phyloP scores from a whole-genome alignment of 2,329 filamentous ascomycete species.

The Colletotrichum viniferum region DNA sequence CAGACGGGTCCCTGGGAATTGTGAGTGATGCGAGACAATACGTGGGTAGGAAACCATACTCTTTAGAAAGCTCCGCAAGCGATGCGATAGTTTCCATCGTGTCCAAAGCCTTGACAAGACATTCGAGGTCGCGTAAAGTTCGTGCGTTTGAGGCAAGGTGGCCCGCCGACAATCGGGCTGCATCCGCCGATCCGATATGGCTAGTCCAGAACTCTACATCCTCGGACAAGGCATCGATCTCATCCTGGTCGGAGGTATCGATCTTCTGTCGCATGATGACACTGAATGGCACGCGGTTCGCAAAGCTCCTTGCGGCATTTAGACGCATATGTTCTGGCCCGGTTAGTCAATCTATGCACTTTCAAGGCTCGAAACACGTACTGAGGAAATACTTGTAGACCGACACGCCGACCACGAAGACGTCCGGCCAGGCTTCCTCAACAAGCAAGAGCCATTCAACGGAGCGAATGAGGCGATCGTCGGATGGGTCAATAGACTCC shows the following conservation, averaged over 20 bases:
- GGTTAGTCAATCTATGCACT: slow-evolving; percentile 16
- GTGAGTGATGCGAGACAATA: slow-evolving; percentile 28
- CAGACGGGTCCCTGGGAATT: slow-evolving; percentile 30
- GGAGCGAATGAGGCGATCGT: slow-evolving; percentile 75
- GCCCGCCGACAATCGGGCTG: slow-evolving; percentile 39
- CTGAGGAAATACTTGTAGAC: slow-evolving; percentile 86
- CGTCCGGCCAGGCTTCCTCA: slow-evolving; percentile 72
- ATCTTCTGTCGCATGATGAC: slow-evolving; percentile 50
- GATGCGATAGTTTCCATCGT: slow-evolving; percentile 70
- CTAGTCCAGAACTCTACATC: slow-evolving; percentile 44
- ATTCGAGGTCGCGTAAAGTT: slow-evolving; percentile 72
- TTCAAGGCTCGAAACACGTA: slow-evolving; percentile 55
- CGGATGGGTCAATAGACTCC: slow-evolving; percentile 59
- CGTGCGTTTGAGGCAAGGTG: slow-evolving; percentile 59
- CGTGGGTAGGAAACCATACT: slow-evolving; percentile 45
- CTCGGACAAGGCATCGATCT: slow-evolving; percentile 37
- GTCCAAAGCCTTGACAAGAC: slow-evolving; percentile 68
- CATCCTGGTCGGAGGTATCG: slow-evolving; percentile 40
- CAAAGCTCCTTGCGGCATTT: slow-evolving; percentile 58
- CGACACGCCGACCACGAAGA: slow-evolving; percentile 70
- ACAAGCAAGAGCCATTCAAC: slow-evolving; percentile 86
- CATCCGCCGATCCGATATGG: slow-evolving; percentile 38
- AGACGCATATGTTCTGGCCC: slow-evolving; percentile 52
- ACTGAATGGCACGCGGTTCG: slow-evolving; percentile 54
- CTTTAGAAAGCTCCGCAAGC: slow-evolving; percentile 52